Base-by-base conservation (phyloP, 2,329 filamentous ascomycete genomes). In the Rutstroemia sydowiana region DNA sequence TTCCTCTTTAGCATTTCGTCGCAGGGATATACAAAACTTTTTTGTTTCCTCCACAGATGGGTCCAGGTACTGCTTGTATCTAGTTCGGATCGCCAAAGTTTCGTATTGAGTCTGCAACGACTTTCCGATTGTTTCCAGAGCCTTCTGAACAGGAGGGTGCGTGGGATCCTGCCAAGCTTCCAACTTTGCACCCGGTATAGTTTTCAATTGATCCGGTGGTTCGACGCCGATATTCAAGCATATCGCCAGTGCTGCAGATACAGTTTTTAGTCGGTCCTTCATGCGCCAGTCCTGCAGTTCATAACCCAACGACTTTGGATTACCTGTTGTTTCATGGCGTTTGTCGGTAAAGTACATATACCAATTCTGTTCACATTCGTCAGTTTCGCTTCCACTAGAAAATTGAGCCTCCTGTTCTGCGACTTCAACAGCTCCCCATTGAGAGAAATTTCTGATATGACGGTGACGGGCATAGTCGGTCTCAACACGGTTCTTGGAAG, bases 281-380 rank as follows among this genome's bases (percentile, higher is more conserved):
- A 97, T 96, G 53, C 93, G 86, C 93, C 93, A 98, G 68, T 97
- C 93, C 66, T 95, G 87, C 5, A 95, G 73, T 57, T 82, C 75
- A 59, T 79, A 80, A 23, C 72, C 69, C 16, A 76, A 77, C 48
- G 81, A 78, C 66, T 90, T 88, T 14, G 90, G 88, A 60, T 91
- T 89, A 20, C 90, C 93, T 32, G 89, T 92, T 20, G 89, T 93
- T 68, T 97, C 93, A 70, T 98, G 93, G 48, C 92, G 85, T 70
- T 97, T 97, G 70, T 98, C 93, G 57, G 92, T 96, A 70, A 88
- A 98, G 71, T 98, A 98, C 92, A 97, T 97, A 74, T 95, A 97
- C 82, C 95, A 98, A 60, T 89, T 95, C 87, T 95, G 69, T 51
- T 48, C n/a, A 21, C 44, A n/a, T 2, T 26, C 23, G 48, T 64